Base-by-base conservation (phyloP, 441 rosid species). In the Jatropha multifida region DNA sequence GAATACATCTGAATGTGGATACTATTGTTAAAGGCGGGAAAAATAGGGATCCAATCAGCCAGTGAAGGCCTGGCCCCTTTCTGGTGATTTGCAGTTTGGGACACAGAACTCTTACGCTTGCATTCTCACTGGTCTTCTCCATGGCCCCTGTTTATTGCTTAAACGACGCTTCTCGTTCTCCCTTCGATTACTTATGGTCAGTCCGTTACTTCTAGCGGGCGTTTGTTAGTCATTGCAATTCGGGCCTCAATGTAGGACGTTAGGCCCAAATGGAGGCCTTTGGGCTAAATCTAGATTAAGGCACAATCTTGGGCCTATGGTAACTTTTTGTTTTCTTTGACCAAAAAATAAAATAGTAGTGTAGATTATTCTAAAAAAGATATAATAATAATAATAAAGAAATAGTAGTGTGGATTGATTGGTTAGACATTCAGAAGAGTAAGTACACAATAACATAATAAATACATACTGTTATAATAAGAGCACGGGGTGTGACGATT, bases 31-130 rank as follows among this genome's bases (percentile, higher is more conserved):
- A 85, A 17, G 92, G 88, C 23, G 91, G 88, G 69, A 83, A 84
- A 77, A 92, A 92, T 2, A 92, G 96, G 62, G 94, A 93, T 67
- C 98, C 94, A 71, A 92, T 86, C 7, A 95, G 91, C 99, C 98
- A 93, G 76, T 89, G 97, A 51, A 93, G 89, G 18, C 83, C 90
- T 40, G 88, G 79, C 72, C 85, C 88, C 65, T 80, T 82, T 48
- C 69, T 75, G 27, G 78, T 54, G 74, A 85, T 78, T 14, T 90
- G 60, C 14, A 87, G 86, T 79, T 88, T 90, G 37, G 85, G 82
- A 80, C 94, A 89, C 42, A 91, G 81, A 58, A 93, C 76, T 71
- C 82, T 87, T 58, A 94, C 71, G 76, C 82, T 74, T 42, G 76
- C 51, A 38, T 78, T 44, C 49, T 75, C 80, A 74, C 72, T 65